Percentiles rank a stretch among this genome's conserved stretches.
These are phyloP conservation scores for Rhododendron vialii DNA, from an alignment of 148 eudicot genomes.

Conservation along the genomic window DNA sequence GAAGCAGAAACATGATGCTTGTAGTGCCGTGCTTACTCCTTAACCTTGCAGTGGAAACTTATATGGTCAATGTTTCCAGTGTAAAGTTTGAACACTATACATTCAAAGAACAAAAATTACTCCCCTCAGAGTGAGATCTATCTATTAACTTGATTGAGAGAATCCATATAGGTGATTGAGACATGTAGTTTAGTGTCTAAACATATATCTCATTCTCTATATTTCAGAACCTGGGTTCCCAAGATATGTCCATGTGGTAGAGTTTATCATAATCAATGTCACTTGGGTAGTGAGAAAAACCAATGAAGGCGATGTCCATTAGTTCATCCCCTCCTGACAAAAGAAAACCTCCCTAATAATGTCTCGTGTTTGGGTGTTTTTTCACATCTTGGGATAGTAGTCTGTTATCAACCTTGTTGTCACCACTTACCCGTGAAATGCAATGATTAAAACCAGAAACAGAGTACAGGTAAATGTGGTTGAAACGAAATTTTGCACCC, in stretches of 20 bases:
- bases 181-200: not conserved
- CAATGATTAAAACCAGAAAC: not conserved
- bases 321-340: not conserved
- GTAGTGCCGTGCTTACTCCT: not conserved
- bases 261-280: not conserved
- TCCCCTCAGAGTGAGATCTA: not conserved
- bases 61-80: not conserved
- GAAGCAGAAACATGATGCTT: not conserved
- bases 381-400: not conserved
- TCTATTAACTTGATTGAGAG: not conserved
- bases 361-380: not conserved
- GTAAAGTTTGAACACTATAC: not conserved
- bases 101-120: not conserved
- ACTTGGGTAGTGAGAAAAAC: not conserved
- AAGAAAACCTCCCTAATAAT: not conserved
- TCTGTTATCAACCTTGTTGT: not conserved
- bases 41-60: not conserved
- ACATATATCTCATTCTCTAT: not conserved
- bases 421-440: not conserved
- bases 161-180: not conserved
- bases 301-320: not conserved
- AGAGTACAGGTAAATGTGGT: not conserved
- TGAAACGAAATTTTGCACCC: not conserved
- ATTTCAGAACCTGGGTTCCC: not conserved
- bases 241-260: not conserved